These are phyloP conservation scores for Prasinococcaceae sp. DNA, from an alignment of 139 green algal genomes.

Conservation along the genomic window DNA sequence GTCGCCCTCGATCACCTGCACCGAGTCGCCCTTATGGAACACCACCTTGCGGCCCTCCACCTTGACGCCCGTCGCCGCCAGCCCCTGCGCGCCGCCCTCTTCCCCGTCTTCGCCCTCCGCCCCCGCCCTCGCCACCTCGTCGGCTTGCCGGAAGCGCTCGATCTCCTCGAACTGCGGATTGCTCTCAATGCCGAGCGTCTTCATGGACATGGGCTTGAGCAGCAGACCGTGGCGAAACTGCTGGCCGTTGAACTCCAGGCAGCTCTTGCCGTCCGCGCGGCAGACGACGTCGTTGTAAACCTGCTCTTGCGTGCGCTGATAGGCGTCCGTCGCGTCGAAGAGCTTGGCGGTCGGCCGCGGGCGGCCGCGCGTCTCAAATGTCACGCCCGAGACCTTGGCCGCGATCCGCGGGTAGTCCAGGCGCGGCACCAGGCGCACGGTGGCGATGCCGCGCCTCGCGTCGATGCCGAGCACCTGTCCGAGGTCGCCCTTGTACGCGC, in stretches of 20 bases:
- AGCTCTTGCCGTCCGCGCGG: constrained; percentile 23
- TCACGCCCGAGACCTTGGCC: constrained; percentile 5
- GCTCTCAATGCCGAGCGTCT: constrained; percentile 19
- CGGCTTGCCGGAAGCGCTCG: neutral
- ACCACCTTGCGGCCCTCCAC: constrained; percentile 1
- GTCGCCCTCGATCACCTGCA: constrained; percentile 60
- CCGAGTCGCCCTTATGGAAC: constrained; percentile 34
- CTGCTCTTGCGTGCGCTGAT: too few species aligned
- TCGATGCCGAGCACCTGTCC: constrained; percentile 26
- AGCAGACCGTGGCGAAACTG: constrained; percentile 72
- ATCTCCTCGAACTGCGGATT: neutral
- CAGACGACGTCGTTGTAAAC: constrained; percentile 21
- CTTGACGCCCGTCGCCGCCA: neutral
- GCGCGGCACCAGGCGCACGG: constrained; percentile 58
- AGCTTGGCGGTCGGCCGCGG: too few species aligned
- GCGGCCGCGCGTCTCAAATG: neutral
- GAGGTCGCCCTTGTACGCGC: constrained; percentile 87
- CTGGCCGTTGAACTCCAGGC: constrained; percentile 16
- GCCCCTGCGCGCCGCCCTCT: neutral
- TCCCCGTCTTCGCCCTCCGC: neutral
- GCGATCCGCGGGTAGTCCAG: constrained; percentile 56
- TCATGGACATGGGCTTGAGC: constrained; percentile 51
- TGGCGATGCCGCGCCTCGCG: constrained; percentile 30
- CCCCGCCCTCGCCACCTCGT: neutral
- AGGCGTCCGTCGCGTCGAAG: too few species aligned